Evolutionary conservation across 352 stramenopile genomes (phyloP), one percentile per base, ranked within the genome.

Genomic region (Ophiocytium majus): DNA sequence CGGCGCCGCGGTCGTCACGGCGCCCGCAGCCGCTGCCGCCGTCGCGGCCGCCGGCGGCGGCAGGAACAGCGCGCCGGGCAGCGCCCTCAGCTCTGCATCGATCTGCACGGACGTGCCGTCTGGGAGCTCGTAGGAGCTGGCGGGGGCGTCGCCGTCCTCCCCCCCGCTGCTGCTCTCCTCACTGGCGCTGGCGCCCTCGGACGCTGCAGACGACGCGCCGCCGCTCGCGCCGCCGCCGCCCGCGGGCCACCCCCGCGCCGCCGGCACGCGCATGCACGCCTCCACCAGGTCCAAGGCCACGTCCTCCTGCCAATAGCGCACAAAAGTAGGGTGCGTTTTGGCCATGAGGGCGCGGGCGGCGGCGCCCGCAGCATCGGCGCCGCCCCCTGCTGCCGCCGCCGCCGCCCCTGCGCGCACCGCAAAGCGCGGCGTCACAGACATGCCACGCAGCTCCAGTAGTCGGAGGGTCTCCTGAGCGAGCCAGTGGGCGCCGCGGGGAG

Each of bases 41-140:
- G 43, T 14, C 43, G 43, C 43, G 5, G 43, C 43, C 43, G 43
- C 14, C 43, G 43, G 43, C 43, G 43, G 43, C 43, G 43, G 92
- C 32, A 93, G 90, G 86, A 96, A 97, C 37, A 97, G 88, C 32
- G 95, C 88, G 82, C 96, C 93, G 17, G 92, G 92, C 0, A 92
- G 92, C 9, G 87, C 86, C 31, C 94, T 93, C 0, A 92, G 94
- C 28, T 93, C 89, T 14, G 90, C 91, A 85, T 94, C 93, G 50
- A 97, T 91, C 81, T 94, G 94, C 36, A 97, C 91, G 71, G 95
- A 85, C 28, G 93, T 95, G 84, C 93, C 93, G 83, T 95, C 92
- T 0, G 92, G 92, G 9, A 95, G 86, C 76, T 95, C 93, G 84
- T 94, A 84, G 49, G 81, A 83, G 10, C 37, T 78, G 1, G 66